Percentiles rank a stretch among this genome's conserved stretches.
phyloP scores from a whole-genome alignment of 495 filamentous ascomycete species.

The Xylaria bambusicola region DNA sequence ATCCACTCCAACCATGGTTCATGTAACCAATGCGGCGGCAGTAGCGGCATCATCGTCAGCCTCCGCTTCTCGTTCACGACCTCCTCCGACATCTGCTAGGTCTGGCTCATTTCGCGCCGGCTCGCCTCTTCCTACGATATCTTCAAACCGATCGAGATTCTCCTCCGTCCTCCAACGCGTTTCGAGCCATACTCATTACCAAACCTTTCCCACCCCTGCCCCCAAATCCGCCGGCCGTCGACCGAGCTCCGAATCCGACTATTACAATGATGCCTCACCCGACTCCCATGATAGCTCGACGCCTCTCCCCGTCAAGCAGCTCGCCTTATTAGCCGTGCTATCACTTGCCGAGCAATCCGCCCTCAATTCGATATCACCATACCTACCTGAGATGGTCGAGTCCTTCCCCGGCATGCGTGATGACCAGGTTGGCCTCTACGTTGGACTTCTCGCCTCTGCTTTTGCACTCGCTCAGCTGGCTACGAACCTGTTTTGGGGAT shows the following conservation, averaged over 20 bases:
- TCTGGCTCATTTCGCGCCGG: conserved; percentile 54
- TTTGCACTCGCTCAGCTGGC: conserved; percentile 91
- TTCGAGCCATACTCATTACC: conserved; percentile 70
- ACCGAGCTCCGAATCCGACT: conserved; percentile 29
- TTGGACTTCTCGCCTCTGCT: conserved; percentile 82
- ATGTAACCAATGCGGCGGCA: conserved; percentile 30
- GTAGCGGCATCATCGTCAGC: conserved; percentile 27
- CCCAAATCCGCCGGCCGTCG: conserved; percentile 64
- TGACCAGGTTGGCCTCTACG: conserved; percentile 78
- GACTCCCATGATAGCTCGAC: conserved; percentile 49
- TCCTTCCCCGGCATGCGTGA: conserved; percentile 77
- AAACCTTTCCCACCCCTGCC: conserved; percentile 91
- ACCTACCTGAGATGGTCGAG: conserved; percentile 88
- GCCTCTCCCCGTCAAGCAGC: conserved; percentile 79
- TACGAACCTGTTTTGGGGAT: conserved; percentile 94
- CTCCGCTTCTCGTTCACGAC: conserved; percentile 20
- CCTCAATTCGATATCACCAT: conserved; percentile 94
- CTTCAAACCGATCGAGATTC: conserved; percentile 24
- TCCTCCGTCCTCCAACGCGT: conserved; percentile 49
- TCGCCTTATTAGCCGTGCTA: conserved; percentile 81
- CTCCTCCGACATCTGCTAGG: conserved; percentile 30
- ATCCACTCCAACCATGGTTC: conserved; percentile 34
- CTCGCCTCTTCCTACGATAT: conserved; percentile 41
- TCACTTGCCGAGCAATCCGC: conserved; percentile 94
- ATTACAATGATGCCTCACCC: conserved; percentile 32